Evolutionary conservation across 805 yeast genomes (phyloP).

Genomic region (Schwanniomyces vanrijiae): DNA sequence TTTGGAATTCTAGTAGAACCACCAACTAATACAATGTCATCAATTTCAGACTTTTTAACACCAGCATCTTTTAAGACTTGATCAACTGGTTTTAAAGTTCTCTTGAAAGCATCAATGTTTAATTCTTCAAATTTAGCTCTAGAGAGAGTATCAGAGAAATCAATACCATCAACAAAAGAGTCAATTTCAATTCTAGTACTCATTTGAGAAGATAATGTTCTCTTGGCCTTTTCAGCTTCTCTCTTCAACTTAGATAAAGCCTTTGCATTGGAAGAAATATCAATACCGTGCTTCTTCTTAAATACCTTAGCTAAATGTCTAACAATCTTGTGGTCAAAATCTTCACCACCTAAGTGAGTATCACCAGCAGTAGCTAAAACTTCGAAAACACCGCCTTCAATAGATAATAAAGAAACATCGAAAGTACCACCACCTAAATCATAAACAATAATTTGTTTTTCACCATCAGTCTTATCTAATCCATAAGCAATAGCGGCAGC

Average conservation of each 20-base stretch:
- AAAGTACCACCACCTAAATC: slow-evolving; percentile 57
- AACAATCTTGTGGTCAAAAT: slow-evolving; percentile 46
- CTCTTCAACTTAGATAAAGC: slow-evolving; percentile 48
- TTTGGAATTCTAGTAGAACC: slow-evolving; percentile 53
- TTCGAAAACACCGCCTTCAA: slow-evolving; percentile 50
- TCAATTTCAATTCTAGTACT: slow-evolving; percentile 44
- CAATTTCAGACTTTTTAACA: slow-evolving; percentile 44
- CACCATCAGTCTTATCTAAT: slow-evolving; percentile 55
- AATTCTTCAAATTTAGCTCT: slow-evolving; percentile 51
- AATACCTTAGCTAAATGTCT: slow-evolving; percentile 42
- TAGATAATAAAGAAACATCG: slow-evolving; percentile 76
- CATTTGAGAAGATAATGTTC: slow-evolving; percentile 48
- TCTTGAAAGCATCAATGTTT: slow-evolving; percentile 44
- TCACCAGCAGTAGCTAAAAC: slow-evolving; percentile 51
- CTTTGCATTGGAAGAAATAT: slow-evolving; percentile 39
- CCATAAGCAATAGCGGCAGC: slow-evolving; percentile 67
- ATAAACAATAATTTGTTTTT: slow-evolving; percentile 47
- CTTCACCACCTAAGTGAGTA: slow-evolving; percentile 54
- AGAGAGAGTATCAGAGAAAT: slow-evolving; percentile 46
- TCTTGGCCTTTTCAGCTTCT: slow-evolving; percentile 50
- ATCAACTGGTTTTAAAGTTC: slow-evolving; percentile 48
- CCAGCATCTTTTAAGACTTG: slow-evolving; percentile 47
- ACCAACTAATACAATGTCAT: slow-evolving; percentile 49
- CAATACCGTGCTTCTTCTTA: slow-evolving; percentile 47
- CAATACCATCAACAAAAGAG: slow-evolving; percentile 49